Percentiles rank a stretch among this genome's conserved stretches.
Evolutionary conservation across 805 yeast species (phyloP).

Genomic region (Wickerhamomyces canadensis): DNA sequence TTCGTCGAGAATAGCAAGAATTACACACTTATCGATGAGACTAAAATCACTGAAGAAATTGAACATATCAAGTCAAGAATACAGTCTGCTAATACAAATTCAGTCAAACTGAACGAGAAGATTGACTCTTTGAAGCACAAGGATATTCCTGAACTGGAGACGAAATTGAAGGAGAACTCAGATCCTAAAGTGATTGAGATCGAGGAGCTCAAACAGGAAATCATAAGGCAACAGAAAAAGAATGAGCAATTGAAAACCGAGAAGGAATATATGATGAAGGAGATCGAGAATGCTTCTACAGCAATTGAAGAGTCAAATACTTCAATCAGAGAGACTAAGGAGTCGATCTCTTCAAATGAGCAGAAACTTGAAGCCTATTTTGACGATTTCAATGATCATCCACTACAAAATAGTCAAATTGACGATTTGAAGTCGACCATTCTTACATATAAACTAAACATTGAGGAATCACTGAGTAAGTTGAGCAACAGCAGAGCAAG

Average conservation of each 20-base stretch:
- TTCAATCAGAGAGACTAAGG: conserved; percentile 23
- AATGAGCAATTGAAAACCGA: conserved; percentile 50
- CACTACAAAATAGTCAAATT: conserved; percentile 11
- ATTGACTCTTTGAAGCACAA: conserved; percentile 14
- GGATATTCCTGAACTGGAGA: conserved; percentile 24
- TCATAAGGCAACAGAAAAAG: conserved; percentile 38
- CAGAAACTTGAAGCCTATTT: conserved; percentile 14
- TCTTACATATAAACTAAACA: conserved; percentile 9
- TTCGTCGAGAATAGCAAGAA: conserved; percentile 38
- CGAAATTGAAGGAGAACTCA: conserved; percentile 23
- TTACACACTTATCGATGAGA: conserved; percentile 38
- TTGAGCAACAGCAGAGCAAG: conserved; percentile 15
- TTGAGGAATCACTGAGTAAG: conserved; percentile 17
- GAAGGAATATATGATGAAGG: conserved; percentile 55
- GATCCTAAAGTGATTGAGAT: conserved; percentile 24
- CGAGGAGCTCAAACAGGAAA: conserved; percentile 40
- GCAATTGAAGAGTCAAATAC: conserved; percentile 41
- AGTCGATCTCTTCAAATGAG: conserved; percentile 8
- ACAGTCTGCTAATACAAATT: conserved; percentile 25
- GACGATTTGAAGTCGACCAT: conserved; percentile 9
- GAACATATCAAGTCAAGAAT: conserved; percentile 32
- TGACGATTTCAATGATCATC: conserved; percentile 12
- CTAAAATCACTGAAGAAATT: conserved; percentile 41
- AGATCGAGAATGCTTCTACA: conserved; percentile 45
- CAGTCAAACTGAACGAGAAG: conserved; percentile 22